A percentile compares a stretch with the other conserved stretches of the same genome.
phyloP scores from a whole-genome alignment of 2,329 filamentous ascomycete species.

The Triangularia verruculosa region DNA sequence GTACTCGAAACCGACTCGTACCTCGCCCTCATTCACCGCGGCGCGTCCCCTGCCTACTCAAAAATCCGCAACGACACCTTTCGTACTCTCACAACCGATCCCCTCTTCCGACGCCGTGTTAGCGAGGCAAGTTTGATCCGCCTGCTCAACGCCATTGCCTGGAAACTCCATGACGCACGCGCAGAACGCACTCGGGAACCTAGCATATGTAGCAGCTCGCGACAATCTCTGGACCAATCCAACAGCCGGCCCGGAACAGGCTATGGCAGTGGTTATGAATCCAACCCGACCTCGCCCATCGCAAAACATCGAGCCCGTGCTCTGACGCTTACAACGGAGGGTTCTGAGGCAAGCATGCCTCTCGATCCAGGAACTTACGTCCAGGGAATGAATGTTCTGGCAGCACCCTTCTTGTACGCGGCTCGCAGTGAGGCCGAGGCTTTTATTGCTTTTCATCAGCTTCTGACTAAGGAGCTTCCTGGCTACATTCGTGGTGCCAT shows the following conservation, averaged over 20 bases:
- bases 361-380: conserved; percentile 83
- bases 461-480: conserved; percentile 84
- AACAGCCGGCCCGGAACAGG: conserved; percentile 27
- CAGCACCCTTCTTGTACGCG: conserved; percentile 91
- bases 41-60: conserved; percentile 88
- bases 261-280: conserved; percentile 28
- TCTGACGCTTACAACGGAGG: conserved; percentile 60
- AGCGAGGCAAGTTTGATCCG: conserved; percentile 94
- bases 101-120: conserved; percentile 92
- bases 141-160: conserved; percentile 90
- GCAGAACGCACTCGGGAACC: conserved; percentile 48
- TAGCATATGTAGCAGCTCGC: conserved; percentile 25
- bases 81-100: conserved; percentile 91
- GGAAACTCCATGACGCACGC: conserved; percentile 82
- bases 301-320: conserved; percentile 54
- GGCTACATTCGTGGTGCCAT: conserved; percentile 94
- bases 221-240: conserved; percentile 27
- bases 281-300: conserved; percentile 40
- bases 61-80: conserved; percentile 99
- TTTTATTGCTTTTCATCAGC: conserved; percentile 83
- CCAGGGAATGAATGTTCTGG: conserved; percentile 98
- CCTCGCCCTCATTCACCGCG: conserved; percentile 84
- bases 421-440: conserved; percentile 93
- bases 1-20: conserved; percentile 85
- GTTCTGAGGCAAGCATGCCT: conserved; percentile 55